Conservation (phyloP, 306 rosid species). For the Acacia acuminata region DNA sequence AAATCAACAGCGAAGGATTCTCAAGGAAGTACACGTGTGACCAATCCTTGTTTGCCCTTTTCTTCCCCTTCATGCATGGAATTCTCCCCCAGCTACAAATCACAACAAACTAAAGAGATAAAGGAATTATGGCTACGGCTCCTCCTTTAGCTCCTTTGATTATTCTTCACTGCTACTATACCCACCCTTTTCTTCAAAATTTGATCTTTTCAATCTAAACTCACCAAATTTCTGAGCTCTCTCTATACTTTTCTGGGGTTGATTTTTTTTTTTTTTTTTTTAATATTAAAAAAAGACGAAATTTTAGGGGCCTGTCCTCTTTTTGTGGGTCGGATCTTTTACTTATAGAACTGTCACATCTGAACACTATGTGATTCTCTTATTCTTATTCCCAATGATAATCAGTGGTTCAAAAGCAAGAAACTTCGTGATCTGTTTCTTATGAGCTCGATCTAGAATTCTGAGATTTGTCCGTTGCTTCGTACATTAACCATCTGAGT, state of each 20-base stretch:
- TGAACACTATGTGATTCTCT: slow-evolving; percentile 50
- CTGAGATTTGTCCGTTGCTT: slow-evolving; percentile 25
- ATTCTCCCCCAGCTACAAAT: slow-evolving; percentile 76
- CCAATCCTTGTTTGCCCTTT: slow-evolving; percentile 49
- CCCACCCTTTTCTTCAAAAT: slow-evolving; percentile 39
- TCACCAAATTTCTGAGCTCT: slow-evolving; percentile 35
- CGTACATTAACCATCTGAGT: slow-evolving; percentile 19
- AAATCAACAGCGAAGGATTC: slow-evolving; percentile 46
- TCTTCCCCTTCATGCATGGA: slow-evolving; percentile 90
- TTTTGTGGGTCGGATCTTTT: slow-evolving; percentile 80
- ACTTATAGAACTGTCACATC: slow-evolving; percentile 78
- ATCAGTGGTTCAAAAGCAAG: slow-evolving; percentile 32
- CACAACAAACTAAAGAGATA: slow-evolving; percentile 35
- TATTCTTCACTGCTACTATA: slow-evolving; percentile 30
- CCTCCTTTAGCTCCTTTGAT: slow-evolving; percentile 42
- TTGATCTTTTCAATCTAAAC: slow-evolving; percentile 31
- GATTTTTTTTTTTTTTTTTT: neutral
- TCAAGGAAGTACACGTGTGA: slow-evolving; percentile 68
- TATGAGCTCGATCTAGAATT: slow-evolving; percentile 50
- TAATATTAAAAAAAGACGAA: slow-evolving; percentile 30
- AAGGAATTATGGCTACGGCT: slow-evolving; percentile 37
- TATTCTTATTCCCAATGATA: slow-evolving; percentile 29
- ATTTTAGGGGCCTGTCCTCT: slow-evolving; percentile 44
- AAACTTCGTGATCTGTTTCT: slow-evolving; percentile 55
- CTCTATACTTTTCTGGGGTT: slow-evolving; percentile 6